Evolutionary conservation across 768 basidiomycete genomes (phyloP).

Genomic region (Gyrodon lividus): DNA sequence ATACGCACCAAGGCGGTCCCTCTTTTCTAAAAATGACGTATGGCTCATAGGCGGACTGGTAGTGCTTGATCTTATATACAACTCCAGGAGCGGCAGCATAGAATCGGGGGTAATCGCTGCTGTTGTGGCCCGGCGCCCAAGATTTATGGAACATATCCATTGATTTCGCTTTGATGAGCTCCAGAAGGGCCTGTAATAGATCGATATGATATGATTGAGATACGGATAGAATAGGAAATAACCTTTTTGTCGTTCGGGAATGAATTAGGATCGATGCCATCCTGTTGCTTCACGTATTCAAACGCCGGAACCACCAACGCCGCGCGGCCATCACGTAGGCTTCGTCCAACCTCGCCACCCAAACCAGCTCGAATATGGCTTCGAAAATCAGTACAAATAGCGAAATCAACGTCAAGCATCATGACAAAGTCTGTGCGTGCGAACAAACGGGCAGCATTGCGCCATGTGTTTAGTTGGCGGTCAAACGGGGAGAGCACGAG

Average conservation of each 20-base stretch:
- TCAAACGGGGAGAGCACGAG: conserved; percentile 80
- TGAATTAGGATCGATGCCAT: conserved; percentile 53
- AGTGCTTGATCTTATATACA: conserved; percentile 72
- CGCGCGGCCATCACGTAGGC: conserved; percentile 56
- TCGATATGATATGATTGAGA: conserved; percentile 1
- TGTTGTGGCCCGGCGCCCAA: conserved; percentile 80
- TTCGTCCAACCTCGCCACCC: conserved; percentile 29
- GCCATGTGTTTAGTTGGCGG: conserved; percentile 88
- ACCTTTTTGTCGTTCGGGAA: conserved; percentile 77
- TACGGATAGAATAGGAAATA: background rate
- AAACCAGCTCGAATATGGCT: conserved; percentile 47
- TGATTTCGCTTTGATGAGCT: conserved; percentile 52
- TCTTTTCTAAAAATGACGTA: conserved; percentile 82
- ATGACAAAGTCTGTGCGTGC: conserved; percentile 82
- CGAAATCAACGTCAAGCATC: conserved; percentile 92
- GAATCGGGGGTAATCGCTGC: conserved; percentile 74
- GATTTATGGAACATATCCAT: conserved; percentile 76
- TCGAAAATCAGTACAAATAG: conserved; percentile 79
- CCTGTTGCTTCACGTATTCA: conserved; percentile 66
- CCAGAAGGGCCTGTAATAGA: conserved; percentile 47
- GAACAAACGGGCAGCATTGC: conserved; percentile 82
- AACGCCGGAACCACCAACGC: conserved; percentile 87
- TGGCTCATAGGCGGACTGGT: conserved; percentile 86
- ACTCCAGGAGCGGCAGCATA: conserved; percentile 59
- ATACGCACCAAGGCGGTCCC: conserved; percentile 65